Percentiles rank a stretch among this genome's conserved stretches.
phyloP scores from a whole-genome alignment of 345 rosid species.

The Eucalyptus sp. region DNA sequence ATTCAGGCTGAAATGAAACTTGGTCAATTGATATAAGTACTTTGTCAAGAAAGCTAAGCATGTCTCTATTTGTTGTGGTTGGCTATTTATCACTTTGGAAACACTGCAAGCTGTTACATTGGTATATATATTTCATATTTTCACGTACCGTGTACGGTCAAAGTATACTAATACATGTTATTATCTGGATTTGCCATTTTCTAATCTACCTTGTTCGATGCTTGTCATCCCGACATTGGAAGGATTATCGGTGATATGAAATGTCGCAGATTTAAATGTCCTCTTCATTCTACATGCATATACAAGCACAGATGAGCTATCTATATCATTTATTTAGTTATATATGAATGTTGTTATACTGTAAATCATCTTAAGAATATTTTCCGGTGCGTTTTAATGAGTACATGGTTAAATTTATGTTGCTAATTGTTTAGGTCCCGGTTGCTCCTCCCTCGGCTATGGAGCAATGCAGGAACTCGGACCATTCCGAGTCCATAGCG shows the following conservation, averaged over 20 bases:
- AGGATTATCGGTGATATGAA: not conserved
- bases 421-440: conserved; percentile 11
- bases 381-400: not conserved
- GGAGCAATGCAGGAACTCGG: conserved; percentile 40
- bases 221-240: not conserved
- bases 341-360: not conserved
- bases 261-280: not conserved
- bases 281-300: not conserved
- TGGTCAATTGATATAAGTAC: not conserved
- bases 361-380: not conserved
- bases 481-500: conserved; percentile 29
- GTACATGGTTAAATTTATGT: not conserved
- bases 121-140: not conserved
- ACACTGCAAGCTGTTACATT: not conserved
- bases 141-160: not conserved
- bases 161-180: not conserved
- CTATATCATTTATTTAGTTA: not conserved
- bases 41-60: not conserved
- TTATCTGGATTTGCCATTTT: not conserved
- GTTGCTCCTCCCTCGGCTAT: conserved; percentile 34
- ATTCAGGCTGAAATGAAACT: not conserved
- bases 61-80: not conserved
- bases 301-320: not conserved
- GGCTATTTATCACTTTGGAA: not conserved
- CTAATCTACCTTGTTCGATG: not conserved